Evolutionary conservation across 805 yeast genomes (phyloP).

Genomic region (Kodamaea laetipori): DNA sequence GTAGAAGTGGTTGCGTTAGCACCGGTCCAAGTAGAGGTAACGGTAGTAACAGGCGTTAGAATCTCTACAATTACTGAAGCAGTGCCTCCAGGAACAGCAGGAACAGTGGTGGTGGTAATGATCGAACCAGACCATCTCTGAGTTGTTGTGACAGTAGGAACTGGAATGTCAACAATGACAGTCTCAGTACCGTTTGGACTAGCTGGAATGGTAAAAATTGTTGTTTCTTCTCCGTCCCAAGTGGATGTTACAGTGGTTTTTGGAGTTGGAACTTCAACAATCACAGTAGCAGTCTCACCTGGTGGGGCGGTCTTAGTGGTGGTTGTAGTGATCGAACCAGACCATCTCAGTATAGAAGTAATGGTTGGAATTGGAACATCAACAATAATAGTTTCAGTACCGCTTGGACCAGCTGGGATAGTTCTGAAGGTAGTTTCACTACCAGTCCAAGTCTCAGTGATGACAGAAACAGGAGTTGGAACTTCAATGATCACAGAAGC

Average conservation of each 20-base stretch:
- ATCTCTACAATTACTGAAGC: constrained; percentile 17
- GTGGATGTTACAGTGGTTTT: constrained; percentile 7
- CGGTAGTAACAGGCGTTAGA: constrained; percentile 13
- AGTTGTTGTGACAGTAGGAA: constrained; percentile 6
- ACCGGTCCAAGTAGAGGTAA: constrained; percentile 16
- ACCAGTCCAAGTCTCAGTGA: too few species aligned
- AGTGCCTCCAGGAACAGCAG: constrained; percentile 11
- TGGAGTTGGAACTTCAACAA: constrained; percentile 17
- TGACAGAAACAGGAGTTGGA: too few species aligned
- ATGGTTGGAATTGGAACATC: too few species aligned
- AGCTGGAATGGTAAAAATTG: constrained; percentile 14
- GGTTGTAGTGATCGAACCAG: too few species aligned
- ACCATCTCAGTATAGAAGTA: too few species aligned
- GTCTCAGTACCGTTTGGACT: constrained; percentile 13
- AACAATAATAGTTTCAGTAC: too few species aligned
- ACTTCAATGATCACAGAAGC: too few species aligned
- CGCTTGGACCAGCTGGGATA: too few species aligned
- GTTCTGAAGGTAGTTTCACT: too few species aligned
- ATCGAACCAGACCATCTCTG: constrained; percentile 11
- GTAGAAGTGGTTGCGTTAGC: background rate
- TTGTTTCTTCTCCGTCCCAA: constrained; percentile 5
- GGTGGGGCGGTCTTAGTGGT: too few species aligned
- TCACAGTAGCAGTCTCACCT: constrained; percentile 17
- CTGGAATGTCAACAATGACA: constrained; percentile 16
- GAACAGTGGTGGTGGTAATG: constrained; percentile 9